Base-by-base conservation (phyloP, 2,329 filamentous ascomycete genomes). In the Elsinoe ampelina region DNA sequence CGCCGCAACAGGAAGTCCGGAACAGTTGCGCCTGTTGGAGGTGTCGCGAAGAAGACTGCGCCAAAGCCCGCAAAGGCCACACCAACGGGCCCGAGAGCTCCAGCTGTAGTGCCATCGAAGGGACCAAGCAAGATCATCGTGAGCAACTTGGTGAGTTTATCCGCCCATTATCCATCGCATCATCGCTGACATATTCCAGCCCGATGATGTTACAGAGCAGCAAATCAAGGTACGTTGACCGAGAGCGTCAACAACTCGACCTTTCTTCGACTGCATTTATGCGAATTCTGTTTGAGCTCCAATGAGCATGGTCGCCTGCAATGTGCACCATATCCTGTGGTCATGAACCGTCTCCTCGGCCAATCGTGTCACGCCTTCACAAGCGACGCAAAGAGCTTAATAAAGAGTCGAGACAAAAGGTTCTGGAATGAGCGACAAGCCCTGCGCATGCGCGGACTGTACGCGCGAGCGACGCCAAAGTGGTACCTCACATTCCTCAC, bases 141-240 rank as follows among this genome's bases (percentile, higher is more conserved):
- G 76, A 95, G 89, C 85, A 95, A 95, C 79, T 82, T 98, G 80
- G 91, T 96, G 86, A 75, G 90, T 75, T 35, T 26, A 26, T 2
- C 65, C 10, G 48, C 13, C 43, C 32, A 19, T 42, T n/a, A 20
- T 32, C 38, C 7, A 5, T 8, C 64, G 60, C 64, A 45, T 42
- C 58, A 55, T 30, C 43, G 61, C 80, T 86, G 77, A 87, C 73
- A 26, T 52, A 15, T 57, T 13, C 5, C 34, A 97, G 89, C 93
- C 93, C 73, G 85, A 86, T 79, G 93, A 98, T 84, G 90, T 98
- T 75, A 89, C 84, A 77, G 92, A 97, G 82, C 79, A 78, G 78
- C 89, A 95, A 85, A 95, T 98, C 79, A 97, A 98, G 93, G 93
- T 98, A 98, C 95, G 93, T 98, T 90, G 87, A 90, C 84, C 80